Conservation (phyloP, 495 filamentous ascomycete genomes). For the Cercophora sp. region DNA sequence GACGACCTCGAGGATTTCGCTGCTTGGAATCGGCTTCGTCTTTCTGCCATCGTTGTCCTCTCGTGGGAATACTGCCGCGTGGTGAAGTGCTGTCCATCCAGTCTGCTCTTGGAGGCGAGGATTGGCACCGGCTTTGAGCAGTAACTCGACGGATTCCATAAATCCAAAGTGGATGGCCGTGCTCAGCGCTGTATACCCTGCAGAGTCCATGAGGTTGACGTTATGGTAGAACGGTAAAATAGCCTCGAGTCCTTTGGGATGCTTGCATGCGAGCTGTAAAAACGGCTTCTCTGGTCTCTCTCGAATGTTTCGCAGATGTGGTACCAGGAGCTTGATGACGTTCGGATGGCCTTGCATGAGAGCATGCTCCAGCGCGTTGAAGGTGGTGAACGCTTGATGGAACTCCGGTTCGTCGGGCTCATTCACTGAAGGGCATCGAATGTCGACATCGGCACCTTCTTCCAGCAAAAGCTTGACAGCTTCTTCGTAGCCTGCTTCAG, state of each 20-base stretch:
- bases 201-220: neutral
- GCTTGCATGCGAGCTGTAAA: neutral
- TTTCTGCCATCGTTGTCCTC: neutral
- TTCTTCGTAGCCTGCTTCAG: conserved; percentile 1
- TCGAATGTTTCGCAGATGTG: too few species aligned
- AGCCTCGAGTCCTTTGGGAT: neutral
- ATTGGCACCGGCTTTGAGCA: neutral
- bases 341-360: neutral
- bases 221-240: neutral
- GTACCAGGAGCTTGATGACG: too few species aligned
- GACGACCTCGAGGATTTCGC: neutral
- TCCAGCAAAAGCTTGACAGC: neutral
- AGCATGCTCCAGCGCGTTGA: neutral
- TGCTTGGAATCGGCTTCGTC: neutral
- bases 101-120: neutral
- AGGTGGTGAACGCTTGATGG: neutral
- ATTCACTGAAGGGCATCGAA: too few species aligned
- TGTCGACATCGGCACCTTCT: neutral
- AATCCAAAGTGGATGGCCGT: neutral
- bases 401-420: neutral
- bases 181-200: neutral
- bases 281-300: too few species aligned
- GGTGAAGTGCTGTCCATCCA: conserved; percentile 1
- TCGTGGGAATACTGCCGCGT: neutral
- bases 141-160: neutral